Base-by-base conservation (phyloP, 1,284 basidiomycete genomes). In the Sutorius eximius region DNA sequence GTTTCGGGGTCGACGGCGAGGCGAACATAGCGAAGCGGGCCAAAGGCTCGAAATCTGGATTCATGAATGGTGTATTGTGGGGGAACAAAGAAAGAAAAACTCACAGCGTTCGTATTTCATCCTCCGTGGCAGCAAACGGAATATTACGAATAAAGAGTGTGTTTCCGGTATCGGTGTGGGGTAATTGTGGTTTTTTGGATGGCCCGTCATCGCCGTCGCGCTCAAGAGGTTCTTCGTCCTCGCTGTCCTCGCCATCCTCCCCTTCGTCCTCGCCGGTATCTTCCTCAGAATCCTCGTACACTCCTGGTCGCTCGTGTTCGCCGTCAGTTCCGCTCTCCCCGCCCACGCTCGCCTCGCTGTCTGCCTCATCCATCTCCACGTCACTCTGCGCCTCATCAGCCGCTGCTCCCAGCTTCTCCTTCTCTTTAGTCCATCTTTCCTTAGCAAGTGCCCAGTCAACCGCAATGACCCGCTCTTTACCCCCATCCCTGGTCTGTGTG, bases 361-460 rank as follows among this genome's bases (percentile, higher is more conserved):
- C 72, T 22, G 66, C 67, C 43, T 69, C 68, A 33, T 60, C 68
- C 75, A 61, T 76, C 61, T 73, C 78, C 60, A 67, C 63, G 55
- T 74, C 74, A 27, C 70, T 73, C 18, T 67, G 63, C 29, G 44
- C 43, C 10, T 60, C 66, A 45, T 71, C 66, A n/a, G 65, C 71
- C 12, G 65, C 71, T 32, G 71, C 75, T 42, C 77, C 76, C 51
- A 80, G 70, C 71, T 76, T 83, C 59, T 77, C 83, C 73, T 83
- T 86, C 71, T 86, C 88, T 66, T 90, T 85, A 69, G 93, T 82
- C 90, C 91, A 98, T 70, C 89, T 91, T 53, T 92, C 89, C 74
- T 98, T 97, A 69, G 92, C 93, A 66, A 98, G 73, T 6, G 95
- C 95, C 93, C 95, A 98, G 75, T 98, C 95, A 34, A 99, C 96